Evolutionary conservation across 2,329 filamentous ascomycete genomes (phyloP).

Genomic region (Fusarium citri): DNA sequence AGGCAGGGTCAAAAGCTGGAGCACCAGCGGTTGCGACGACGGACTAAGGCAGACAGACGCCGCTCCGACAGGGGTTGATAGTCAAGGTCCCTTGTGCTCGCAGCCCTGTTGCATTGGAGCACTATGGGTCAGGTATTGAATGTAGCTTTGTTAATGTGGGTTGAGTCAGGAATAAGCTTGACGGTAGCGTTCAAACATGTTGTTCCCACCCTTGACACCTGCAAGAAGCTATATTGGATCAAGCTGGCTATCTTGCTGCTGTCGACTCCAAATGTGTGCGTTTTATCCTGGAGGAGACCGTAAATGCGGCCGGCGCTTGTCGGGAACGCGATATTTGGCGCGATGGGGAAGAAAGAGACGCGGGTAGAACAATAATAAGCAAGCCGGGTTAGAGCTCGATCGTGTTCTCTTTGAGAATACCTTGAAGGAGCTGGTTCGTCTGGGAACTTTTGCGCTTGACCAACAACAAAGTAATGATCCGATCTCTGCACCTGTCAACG

Average conservation of each 20-base stretch:
- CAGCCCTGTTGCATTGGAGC: constrained; percentile 39
- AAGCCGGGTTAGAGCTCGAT: background rate
- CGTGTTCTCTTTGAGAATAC: background rate
- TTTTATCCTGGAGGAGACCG: constrained; percentile 36
- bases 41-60: constrained; percentile 44
- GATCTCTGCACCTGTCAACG: background rate
- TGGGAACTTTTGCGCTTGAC: background rate
- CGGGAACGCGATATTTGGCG: constrained; percentile 43
- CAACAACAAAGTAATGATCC: background rate
- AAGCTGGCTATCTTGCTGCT: constrained; percentile 14
- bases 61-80: constrained; percentile 41
- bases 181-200: constrained; percentile 26
- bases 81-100: constrained; percentile 39
- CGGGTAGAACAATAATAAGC: constrained; percentile 10
- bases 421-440: background rate
- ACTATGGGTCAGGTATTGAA: constrained; percentile 29
- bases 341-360: constrained; percentile 39
- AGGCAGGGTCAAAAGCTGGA: constrained; percentile 41
- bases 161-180: constrained; percentile 23
- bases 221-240: constrained; percentile 31
- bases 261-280: constrained; percentile 10
- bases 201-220: constrained; percentile 35
- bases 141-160: constrained; percentile 24
- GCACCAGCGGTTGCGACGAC: constrained; percentile 44
- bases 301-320: constrained; percentile 46